Evolutionary conservation across 1,284 basidiomycete genomes (phyloP).

Genomic region (Malassezia caprae): DNA sequence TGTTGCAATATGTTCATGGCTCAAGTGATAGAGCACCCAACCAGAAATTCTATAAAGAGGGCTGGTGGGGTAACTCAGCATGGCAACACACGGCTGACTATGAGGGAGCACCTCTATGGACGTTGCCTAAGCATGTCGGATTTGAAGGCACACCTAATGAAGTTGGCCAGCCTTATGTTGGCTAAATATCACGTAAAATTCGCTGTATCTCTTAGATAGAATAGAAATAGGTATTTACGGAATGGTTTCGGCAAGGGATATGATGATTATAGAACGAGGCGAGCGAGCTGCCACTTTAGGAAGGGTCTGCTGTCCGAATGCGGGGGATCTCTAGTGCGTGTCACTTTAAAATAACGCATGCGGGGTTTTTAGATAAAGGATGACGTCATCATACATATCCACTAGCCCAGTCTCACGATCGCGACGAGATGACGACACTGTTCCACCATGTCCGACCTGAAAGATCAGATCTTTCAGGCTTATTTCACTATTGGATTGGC

Average conservation of each 20-base stretch:
- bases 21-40: neutral
- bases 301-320: neutral
- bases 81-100: constrained; percentile 4
- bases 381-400: neutral
- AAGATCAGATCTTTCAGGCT: constrained; percentile 3
- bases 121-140: neutral
- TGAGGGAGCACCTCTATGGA: neutral
- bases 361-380: neutral
- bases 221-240: neutral
- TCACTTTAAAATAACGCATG: neutral
- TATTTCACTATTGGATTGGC: constrained; percentile 40
- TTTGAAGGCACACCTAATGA: neutral
- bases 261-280: too few species aligned
- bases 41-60: neutral
- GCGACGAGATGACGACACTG: neutral
- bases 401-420: neutral
- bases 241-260: too few species aligned
- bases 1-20: constrained; percentile 1
- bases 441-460: neutral
- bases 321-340: neutral
- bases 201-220: neutral
- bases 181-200: neutral
- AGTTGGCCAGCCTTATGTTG: neutral
- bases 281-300: too few species aligned
- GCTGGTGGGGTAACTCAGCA: constrained; percentile 15